Percentiles rank a stretch among this genome's conserved stretches.
Evolutionary conservation across 2,329 filamentous ascomycete genomes (phyloP).

Genomic region (Talaromyces islandicus): DNA sequence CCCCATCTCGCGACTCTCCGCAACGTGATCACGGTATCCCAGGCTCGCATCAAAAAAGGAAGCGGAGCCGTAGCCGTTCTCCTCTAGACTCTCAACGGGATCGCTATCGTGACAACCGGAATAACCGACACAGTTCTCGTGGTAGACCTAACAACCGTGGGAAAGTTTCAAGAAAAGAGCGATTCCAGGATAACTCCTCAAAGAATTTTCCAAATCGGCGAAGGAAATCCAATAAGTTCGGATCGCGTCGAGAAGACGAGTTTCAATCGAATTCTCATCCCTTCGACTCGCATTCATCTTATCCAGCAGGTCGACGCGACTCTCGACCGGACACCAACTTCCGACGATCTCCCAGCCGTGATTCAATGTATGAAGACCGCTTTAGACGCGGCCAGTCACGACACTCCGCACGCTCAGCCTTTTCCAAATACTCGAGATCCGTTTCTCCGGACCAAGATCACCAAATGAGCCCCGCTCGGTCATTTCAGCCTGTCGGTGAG

Average conservation of each 20-base stretch:
- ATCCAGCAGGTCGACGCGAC: slow-evolving; percentile 18
- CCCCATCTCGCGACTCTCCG: slow-evolving; percentile 17
- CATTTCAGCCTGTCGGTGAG: slow-evolving; percentile 23
- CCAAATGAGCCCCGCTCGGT: slow-evolving; percentile 23
- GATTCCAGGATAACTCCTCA: slow-evolving; percentile 20
- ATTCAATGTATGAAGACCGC: slow-evolving; percentile 20
- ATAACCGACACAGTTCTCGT: slow-evolving; percentile 30
- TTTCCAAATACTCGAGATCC: slow-evolving; percentile 25
- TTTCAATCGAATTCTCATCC: not conserved
- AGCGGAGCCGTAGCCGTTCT: slow-evolving; percentile 38
- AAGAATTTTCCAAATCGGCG: slow-evolving; percentile 26
- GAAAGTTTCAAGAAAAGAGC: slow-evolving; percentile 27
- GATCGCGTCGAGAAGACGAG: slow-evolving; percentile 17
- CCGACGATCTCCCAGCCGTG: slow-evolving; percentile 21
- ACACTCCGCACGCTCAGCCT: slow-evolving; percentile 26
- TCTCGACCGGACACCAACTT: slow-evolving; percentile 25
- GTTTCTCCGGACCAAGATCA: slow-evolving; percentile 15
- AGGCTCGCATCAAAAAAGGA: slow-evolving; percentile 29
- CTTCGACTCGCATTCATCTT: slow-evolving; percentile 18
- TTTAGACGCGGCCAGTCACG: slow-evolving; percentile 29
- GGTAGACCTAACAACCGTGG: slow-evolving; percentile 30
- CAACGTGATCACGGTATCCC: slow-evolving; percentile 26
- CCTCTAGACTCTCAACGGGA: slow-evolving; percentile 24
- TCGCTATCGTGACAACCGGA: slow-evolving; percentile 16
- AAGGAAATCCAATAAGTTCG: slow-evolving; percentile 25